Evolutionary conservation across 2,329 filamentous ascomycete species (phyloP), one percentile per base, ranked within the genome.

Genomic region (Colletotrichum echinochloae): DNA sequence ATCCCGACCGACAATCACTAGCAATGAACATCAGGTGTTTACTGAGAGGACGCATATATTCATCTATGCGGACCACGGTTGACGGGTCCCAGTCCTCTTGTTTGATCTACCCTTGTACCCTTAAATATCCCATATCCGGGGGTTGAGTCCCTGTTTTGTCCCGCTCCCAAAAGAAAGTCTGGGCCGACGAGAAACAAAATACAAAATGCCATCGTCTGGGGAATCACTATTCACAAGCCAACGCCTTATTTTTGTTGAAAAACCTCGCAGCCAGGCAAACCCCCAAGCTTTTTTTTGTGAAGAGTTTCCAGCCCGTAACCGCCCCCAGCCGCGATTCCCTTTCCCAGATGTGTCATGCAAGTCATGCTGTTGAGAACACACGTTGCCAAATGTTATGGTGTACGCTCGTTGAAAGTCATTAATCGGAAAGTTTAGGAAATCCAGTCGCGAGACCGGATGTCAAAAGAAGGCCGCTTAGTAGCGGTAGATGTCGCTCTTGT

Each of bases 401-500:
- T 73, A 68, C 66, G 64, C 56, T 73, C 65, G 65, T 73, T 67
- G 62, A 73, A 73, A 73, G 70, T 73, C 72, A 72, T 73, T 73
- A 73, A 57, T 70, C 59, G 59, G 59, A 68, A 33, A 70, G 70
- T 73, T 73, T 65, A 70, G 66, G 33, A 65, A 69, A 54, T 57
- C 64, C 72, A 69, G 67, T 69, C 57, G 39, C 26, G 30, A 67
- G 51, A 62, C 63, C 69, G 56, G 78, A 76, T 75, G 78, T 75
- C 74, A 77, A 74, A 78, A 77, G 78, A 79, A 74, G 77, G 66
- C 68, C 74, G 74, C 77, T 83, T 83, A 84, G 81, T 84, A 84
- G 79, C 82, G 82, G 82, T 84, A 84, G 78, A 95, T 93, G 77
- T 98, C 95, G 84, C 87, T 88, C 94, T 99, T 99, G 93, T 89